Evolutionary conservation across 768 basidiomycete genomes (phyloP).

Genomic region (Lentinula aciculospora): DNA sequence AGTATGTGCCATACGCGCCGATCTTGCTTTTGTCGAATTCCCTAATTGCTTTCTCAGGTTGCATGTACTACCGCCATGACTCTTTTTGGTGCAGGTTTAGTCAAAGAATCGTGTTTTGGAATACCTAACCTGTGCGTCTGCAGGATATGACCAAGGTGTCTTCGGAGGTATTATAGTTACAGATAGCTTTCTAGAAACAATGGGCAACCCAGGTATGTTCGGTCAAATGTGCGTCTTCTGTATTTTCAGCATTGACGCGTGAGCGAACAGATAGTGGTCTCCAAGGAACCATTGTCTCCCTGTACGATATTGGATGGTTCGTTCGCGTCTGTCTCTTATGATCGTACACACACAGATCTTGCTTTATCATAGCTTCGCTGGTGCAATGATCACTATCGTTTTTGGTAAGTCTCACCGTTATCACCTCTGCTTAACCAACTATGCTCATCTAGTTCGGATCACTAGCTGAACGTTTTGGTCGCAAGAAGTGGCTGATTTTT

Average conservation of each 20-base stretch:
- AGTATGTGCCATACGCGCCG: background rate
- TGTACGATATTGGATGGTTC: conserved; percentile 37
- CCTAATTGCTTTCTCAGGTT: conserved; percentile 20
- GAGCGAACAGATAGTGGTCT: conserved; percentile 23
- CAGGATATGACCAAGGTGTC: conserved; percentile 49
- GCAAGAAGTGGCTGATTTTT: conserved; percentile 12
- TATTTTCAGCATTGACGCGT: background rate
- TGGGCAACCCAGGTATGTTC: conserved; percentile 34
- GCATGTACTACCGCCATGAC: conserved; percentile 49
- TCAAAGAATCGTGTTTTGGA: background rate
- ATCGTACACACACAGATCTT: background rate
- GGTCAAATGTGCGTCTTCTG: background rate
- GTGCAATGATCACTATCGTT: conserved; percentile 37
- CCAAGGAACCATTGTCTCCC: conserved; percentile 43
- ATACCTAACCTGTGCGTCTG: background rate
- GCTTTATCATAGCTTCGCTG: conserved; percentile 29
- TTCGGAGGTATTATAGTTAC: conserved; percentile 49
- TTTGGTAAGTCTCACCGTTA: conserved; percentile 22
- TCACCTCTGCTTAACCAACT: background rate
- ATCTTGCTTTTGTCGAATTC: background rate
- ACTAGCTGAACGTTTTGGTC: conserved; percentile 34
- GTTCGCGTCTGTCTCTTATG: background rate
- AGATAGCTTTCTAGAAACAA: conserved; percentile 35
- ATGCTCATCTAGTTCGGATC: background rate
- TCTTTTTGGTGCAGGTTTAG: conserved; percentile 32